Evolutionary conservation across 176 grass and related monocot genomes (phyloP), one percentile per base, ranked within the genome.

Genomic region (Carex littledalei): DNA sequence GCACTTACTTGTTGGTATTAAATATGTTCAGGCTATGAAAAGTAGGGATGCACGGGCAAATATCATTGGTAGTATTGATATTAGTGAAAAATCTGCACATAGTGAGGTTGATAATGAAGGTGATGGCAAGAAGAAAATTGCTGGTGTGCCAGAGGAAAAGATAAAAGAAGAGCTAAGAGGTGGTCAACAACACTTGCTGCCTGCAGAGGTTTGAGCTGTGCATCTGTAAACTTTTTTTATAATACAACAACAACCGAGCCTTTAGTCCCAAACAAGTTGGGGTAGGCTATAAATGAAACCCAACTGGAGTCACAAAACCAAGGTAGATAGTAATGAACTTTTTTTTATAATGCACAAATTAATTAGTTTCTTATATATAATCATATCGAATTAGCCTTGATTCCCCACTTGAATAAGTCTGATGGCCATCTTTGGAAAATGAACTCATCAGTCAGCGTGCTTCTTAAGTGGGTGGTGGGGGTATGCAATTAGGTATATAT

Each of bases 161-260:
- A 76, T 83, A 67, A 89, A 92, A 67, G 87, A 92, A 83, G 78
- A 89, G 68, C 83, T 92, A 37, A 81, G 72, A 79, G 68, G 86
- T 62, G 88, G 93, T 81, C 87, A 86, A 78, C 90, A 91, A 67
- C 90, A 89, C 88, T 80, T 97, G 53, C 75, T 97, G 78, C 79
- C 92, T 86, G 74, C 87, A 5, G 94, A 97, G 91, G 94, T 97
- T 59, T 70, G 62, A 80, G 24, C 16, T 72, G 49, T 55, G 4
- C 41, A 52, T 73, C 41, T 63, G 14, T 14, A 32, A 9, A 52
- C n/a, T 65, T 49, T 12, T 39, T 39, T 39, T 35, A 35, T 35
- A 35, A 35, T 35, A 35, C 34, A 35, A 35, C 34, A 35, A 35
- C 34, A 35, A 35, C 34, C 3, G 34, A 35, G 34, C 2, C 3